Base-by-base conservation (phyloP, 768 basidiomycete genomes). In the Cystofilobasidium capitatum region DNA sequence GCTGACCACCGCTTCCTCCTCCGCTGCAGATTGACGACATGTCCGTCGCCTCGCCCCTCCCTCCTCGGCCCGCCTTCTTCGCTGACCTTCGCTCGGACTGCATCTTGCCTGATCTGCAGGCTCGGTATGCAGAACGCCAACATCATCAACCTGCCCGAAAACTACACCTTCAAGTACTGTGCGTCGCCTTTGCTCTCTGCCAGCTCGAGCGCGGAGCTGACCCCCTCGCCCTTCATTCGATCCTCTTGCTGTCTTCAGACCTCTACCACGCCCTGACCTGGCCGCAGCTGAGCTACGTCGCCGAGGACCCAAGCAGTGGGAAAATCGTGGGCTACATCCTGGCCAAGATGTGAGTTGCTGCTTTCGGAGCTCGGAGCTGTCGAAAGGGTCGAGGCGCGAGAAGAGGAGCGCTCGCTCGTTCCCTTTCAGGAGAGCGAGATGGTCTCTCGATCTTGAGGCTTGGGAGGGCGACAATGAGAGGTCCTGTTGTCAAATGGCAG, bases 121-220 rank as follows among this genome's bases (percentile, higher is more conserved):
- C 63, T 85, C 72, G 90, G 88, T 20, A 94, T 96, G 90, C 92
- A 97, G 77, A 87, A 90, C 64, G 86, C 88, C 74, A 97, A 97
- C 77, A 80, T 94, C 70, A 86, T 91, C 76, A 96, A 94, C 74
- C 79, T 97, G 36, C 92, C 92, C 0, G 92, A 94, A 77, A 91
- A 91, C 79, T 91, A 91, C 73, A 84, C 83, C 16, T 85, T 78
- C 72, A 78, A 78, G 70, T 78, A 78, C 71, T 78, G 77, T 90
- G 81, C 84, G 86, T 73, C 22, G 0, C 16, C n/a, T n/a, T n/a
- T 33, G 10, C 22, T 42, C 40, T 20, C 20, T 20, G 40, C 40
- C 40, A 20, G 40, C 49, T 45, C 26, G 63, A 44, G 17, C 13
- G 51, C 39, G 17, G 1, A 31, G 40, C 54, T 58, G 24, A 58